Base-by-base conservation (phyloP, 164 flowering plant genomes). In the Magnolia officinalis region DNA sequence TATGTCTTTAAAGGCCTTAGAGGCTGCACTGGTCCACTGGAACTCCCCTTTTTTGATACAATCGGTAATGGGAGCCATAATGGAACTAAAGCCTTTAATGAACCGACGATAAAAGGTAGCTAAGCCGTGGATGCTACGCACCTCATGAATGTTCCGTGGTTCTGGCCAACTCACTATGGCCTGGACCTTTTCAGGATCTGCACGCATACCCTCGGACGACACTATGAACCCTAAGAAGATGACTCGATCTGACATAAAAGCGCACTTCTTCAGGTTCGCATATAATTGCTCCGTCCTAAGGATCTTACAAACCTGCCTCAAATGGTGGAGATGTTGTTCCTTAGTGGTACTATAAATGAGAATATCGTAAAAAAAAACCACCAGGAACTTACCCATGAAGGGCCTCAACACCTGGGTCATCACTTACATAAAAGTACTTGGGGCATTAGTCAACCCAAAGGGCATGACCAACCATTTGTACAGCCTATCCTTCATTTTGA, bases 371-470 rank as follows among this genome's bases (percentile, higher is more conserved):
- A 61, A 63, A 29, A 29, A 26, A 10, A 31, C 26, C 51, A 58
- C 67, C 4, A 61, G 26, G 8, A 29, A 77, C 7, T 23, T 72
- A 1, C 75, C 79, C 63, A 72, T 72, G 13, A 77, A 66, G 37
- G 75, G 64, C n/a, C 52, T 3, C 19, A 77, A 45, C 6, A 77
- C 51, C 0, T 66, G 63, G 19, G 21, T 72, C 75, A 66, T 77
- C 24, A 77, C 2, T 9, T 71, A 5, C 63, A 64, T 72, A 6
- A 29, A 72, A 0, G 79, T 77, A 16, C 74, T 71, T 1, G 68
- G 74, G 2, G 74, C 68, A 37, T 59, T 73, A 26, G 2, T 6
- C 67, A 26, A 61, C 11, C 67, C 50, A 19, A 73, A 73, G 6
- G 51, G 50, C 75, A 63, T 73, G 13, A 58, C 51, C 26, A 59